phyloP scores from a whole-genome alignment of 1,284 basidiomycete genomes.

The Sporisorium reilianum region DNA sequence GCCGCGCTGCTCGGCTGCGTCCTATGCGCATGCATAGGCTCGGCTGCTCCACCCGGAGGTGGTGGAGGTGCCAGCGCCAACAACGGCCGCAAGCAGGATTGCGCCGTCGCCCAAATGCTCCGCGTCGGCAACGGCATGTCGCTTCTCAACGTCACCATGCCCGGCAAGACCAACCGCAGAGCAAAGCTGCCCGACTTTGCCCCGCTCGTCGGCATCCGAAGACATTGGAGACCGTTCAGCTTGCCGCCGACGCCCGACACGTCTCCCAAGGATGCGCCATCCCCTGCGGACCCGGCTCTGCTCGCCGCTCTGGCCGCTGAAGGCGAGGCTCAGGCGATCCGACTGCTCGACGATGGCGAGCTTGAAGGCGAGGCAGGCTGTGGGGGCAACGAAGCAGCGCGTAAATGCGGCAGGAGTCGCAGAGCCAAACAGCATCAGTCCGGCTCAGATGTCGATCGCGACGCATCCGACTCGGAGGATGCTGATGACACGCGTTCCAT shows the following conservation, averaged over 20 bases:
- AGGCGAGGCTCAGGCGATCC: slow-evolving; percentile 22
- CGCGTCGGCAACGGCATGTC: slow-evolving; percentile 66
- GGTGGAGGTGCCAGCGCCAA: slow-evolving; percentile 59
- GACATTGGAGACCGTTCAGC: slow-evolving; percentile 53
- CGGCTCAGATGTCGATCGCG: background rate
- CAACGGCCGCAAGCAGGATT: slow-evolving; percentile 64
- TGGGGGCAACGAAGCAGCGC: slow-evolving; percentile 32
- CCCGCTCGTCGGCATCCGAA: slow-evolving; percentile 60
- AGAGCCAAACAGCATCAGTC: background rate
- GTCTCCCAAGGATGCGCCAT: slow-evolving; percentile 25
- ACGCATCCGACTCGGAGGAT: slow-evolving; percentile 25
- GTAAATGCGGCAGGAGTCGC: background rate
- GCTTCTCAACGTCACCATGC: slow-evolving; percentile 61
- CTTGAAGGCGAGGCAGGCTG: slow-evolving; percentile 34
- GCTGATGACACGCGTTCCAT: slow-evolving; percentile 45
- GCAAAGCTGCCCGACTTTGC: slow-evolving; percentile 57
- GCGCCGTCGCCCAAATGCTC: slow-evolving; percentile 68
- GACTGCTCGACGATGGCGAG: slow-evolving; percentile 15
- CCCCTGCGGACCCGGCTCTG: slow-evolving; percentile 16
- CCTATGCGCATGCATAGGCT: slow-evolving; percentile 66
- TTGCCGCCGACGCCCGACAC: slow-evolving; percentile 51
- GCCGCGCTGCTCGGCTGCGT: slow-evolving; percentile 58
- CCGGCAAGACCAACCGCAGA: slow-evolving; percentile 50
- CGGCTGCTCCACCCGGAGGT: slow-evolving; percentile 58
- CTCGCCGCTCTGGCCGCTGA: slow-evolving; percentile 19